Conservation (phyloP, 805 yeast species). For the Myxozyma kluyveri region DNA sequence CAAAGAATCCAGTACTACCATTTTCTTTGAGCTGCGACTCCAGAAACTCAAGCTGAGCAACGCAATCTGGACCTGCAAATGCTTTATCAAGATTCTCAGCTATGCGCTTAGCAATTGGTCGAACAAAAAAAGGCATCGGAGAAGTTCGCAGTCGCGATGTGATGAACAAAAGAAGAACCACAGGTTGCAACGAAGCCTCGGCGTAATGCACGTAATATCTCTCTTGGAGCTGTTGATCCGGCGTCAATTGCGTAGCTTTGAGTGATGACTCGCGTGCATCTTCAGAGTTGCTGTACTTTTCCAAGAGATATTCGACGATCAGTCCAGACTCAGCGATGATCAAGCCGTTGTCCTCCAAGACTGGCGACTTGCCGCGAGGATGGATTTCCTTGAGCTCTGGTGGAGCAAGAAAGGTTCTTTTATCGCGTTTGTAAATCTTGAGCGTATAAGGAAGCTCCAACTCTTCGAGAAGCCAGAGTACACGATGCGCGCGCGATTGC, state of each 20-base stretch:
- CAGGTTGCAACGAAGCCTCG: constrained; percentile 63
- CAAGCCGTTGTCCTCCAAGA: constrained; percentile 48
- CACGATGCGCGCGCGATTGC: constrained; percentile 58
- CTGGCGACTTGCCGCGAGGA: constrained; percentile 64
- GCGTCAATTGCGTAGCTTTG: constrained; percentile 39
- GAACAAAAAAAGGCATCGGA: constrained; percentile 46
- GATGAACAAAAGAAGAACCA: constrained; percentile 41
- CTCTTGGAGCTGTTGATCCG: constrained; percentile 45
- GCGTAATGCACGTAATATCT: constrained; percentile 55
- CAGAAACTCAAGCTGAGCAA: constrained; percentile 42
- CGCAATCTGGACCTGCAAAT: constrained; percentile 51
- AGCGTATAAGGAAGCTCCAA: constrained; percentile 55
- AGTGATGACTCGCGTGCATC: constrained; percentile 29
- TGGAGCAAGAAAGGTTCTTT: constrained; percentile 49
- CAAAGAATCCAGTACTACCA: constrained; percentile 50
- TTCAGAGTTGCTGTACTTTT: constrained; percentile 46
- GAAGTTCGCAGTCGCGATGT: neutral
- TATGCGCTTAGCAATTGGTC: constrained; percentile 45
- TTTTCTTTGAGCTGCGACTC: constrained; percentile 46
- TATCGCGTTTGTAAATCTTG: constrained; percentile 51
- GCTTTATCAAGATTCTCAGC: constrained; percentile 48
- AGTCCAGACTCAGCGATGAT: constrained; percentile 59
- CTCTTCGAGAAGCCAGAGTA: constrained; percentile 64
- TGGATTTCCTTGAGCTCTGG: constrained; percentile 51
- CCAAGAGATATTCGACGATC: constrained; percentile 53